phyloP scores from a whole-genome alignment of 164 flowering plant genomes.

The Malania oleifera region DNA sequence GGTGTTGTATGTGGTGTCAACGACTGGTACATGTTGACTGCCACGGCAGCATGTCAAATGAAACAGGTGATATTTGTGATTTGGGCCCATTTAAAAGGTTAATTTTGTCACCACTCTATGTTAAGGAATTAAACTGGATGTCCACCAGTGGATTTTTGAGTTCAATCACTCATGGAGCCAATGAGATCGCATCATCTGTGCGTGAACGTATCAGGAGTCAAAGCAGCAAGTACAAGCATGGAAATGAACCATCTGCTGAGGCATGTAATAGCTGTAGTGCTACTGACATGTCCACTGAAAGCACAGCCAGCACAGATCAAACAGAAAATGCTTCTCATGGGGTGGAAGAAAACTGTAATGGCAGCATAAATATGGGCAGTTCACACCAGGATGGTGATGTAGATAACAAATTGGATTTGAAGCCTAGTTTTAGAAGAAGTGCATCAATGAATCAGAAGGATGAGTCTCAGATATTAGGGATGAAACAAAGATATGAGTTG shows the following conservation, averaged over 20 bases:
- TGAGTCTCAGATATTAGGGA: constrained; percentile 37
- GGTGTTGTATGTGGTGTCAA: constrained; percentile 99
- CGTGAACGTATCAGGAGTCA: constrained; percentile 76
- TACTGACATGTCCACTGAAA: constrained; percentile 50
- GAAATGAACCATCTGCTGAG: constrained; percentile 54
- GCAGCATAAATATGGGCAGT: constrained; percentile 21
- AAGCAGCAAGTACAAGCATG: constrained; percentile 69
- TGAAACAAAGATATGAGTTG: constrained; percentile 65
- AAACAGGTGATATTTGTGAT: constrained; percentile 89
- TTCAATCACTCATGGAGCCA: constrained; percentile 93
- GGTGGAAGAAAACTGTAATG: constrained; percentile 45
- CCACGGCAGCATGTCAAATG: constrained; percentile 61
- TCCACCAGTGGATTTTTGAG: constrained; percentile 68
- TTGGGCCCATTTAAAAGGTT: constrained; percentile 80
- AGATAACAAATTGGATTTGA: constrained; percentile 36
- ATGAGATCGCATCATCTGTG: constrained; percentile 89
- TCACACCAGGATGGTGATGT: constrained; percentile 27
- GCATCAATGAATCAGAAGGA: constrained; percentile 48
- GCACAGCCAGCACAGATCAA: constrained; percentile 36
- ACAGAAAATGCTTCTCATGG: constrained; percentile 37
- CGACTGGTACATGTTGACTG: constrained; percentile 93
- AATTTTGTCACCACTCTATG: constrained; percentile 81
- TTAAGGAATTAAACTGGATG: constrained; percentile 51
- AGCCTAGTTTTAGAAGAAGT: constrained; percentile 37
- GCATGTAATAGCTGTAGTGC: constrained; percentile 34